A percentile compares a stretch with the other conserved stretches of the same genome.
These are phyloP conservation scores for Aspergillus aculeatus DNA, from an alignment of 2,329 filamentous ascomycete genomes.

Conservation along the genomic window DNA sequence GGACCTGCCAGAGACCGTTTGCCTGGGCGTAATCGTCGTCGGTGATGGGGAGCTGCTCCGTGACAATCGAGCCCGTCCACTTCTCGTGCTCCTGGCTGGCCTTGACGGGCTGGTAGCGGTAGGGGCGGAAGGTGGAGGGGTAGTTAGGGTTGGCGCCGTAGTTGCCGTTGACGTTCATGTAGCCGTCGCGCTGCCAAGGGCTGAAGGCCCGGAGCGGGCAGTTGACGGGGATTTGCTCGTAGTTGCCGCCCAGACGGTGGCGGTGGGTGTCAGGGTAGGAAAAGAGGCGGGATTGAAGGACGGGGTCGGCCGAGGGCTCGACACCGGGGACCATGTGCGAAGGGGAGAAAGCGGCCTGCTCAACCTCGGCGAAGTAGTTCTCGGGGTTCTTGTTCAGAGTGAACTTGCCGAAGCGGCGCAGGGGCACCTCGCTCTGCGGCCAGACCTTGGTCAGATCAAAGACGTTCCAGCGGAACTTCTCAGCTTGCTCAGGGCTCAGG, in stretches of 20 bases:
- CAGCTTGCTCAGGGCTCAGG: constrained; percentile 61
- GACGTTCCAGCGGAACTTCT: constrained; percentile 61
- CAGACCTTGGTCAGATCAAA: constrained; percentile 71
- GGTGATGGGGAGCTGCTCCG: constrained; percentile 43
- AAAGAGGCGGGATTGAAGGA: constrained; percentile 68
- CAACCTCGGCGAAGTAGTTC: constrained; percentile 71
- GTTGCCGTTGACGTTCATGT: constrained; percentile 67
- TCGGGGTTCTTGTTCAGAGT: constrained; percentile 64
- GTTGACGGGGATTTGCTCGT: constrained; percentile 65
- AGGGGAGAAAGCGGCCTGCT: constrained; percentile 69
- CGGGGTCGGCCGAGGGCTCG: constrained; percentile 68
- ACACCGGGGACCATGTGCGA: constrained; percentile 66
- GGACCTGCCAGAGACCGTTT: constrained; percentile 44
- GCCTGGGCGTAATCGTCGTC: constrained; percentile 48
- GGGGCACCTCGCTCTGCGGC: constrained; percentile 63
- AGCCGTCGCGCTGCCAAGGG: constrained; percentile 71
- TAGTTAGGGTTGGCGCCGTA: constrained; percentile 60
- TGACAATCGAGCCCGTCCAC: constrained; percentile 41
- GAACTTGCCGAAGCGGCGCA: constrained; percentile 60
- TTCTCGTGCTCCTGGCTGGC: constrained; percentile 46
- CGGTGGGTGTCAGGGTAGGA: constrained; percentile 69
- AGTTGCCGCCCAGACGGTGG: constrained; percentile 63
- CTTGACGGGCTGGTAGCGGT: constrained; percentile 41
- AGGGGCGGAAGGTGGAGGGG: constrained; percentile 41
- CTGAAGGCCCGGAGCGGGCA: constrained; percentile 53